Percentiles rank a stretch among this genome's conserved stretches.
Evolutionary conservation across 495 filamentous ascomycete species (phyloP).

Genomic region (Lentithecium fluviatile): DNA sequence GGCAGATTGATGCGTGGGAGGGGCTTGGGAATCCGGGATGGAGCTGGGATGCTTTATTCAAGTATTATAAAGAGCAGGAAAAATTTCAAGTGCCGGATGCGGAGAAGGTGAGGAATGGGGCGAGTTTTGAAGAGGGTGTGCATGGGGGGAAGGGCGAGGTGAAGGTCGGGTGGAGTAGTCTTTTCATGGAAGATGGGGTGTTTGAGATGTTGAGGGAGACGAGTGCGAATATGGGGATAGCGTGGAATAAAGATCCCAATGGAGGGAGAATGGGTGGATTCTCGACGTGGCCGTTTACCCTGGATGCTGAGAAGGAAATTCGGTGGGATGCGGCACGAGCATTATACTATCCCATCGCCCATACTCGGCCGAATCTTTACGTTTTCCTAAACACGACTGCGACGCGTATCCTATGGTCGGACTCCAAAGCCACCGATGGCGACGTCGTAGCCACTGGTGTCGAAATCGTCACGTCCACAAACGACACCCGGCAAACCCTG

Average conservation of each 20-base stretch:
- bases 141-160: conserved; percentile 17
- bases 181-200: conserved; percentile 7
- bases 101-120: conserved; percentile 2
- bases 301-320: conserved; percentile 3
- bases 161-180: conserved; percentile 14
- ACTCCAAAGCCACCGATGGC: not conserved
- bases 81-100: conserved; percentile 5
- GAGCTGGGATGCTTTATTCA: conserved; percentile 17
- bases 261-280: conserved; percentile 17
- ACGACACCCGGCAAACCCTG: not conserved
- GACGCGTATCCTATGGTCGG: conserved; percentile 10
- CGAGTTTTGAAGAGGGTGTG: not conserved
- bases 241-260: conserved; percentile 16
- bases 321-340: conserved; percentile 23
- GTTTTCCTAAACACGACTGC: conserved; percentile 24
- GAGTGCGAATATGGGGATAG: not conserved
- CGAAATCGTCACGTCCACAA: conserved; percentile 4
- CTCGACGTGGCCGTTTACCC: conserved; percentile 17
- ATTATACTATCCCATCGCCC: conserved; percentile 26
- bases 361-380: conserved; percentile 14
- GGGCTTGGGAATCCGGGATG: conserved; percentile 15
- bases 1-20: conserved; percentile 38
- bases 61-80: conserved; percentile 23
- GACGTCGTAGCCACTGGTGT: conserved; percentile 8
- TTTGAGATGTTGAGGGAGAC: conserved; percentile 10